These are phyloP conservation scores for Blastobotrys proliferans DNA, from an alignment of 1,139 yeast genomes.

Conservation along the genomic window DNA sequence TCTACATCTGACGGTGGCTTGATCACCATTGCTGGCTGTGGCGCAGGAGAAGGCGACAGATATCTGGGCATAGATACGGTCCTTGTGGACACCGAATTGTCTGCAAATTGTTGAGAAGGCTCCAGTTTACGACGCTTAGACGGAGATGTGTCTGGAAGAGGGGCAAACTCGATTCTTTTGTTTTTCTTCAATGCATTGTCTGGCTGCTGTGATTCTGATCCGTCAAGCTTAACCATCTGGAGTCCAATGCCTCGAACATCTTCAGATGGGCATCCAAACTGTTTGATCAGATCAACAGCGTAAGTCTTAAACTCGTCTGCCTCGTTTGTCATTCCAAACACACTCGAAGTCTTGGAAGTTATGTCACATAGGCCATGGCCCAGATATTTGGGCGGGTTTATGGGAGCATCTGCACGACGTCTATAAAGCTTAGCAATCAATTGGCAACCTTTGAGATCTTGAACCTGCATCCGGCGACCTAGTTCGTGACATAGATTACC, in stretches of 20 bases:
- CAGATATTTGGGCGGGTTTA: conserved; percentile 68
- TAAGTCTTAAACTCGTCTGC: conserved; percentile 59
- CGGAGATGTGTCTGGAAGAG: neutral
- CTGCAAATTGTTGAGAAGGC: no score
- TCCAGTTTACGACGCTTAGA: no score
- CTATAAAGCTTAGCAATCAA: conserved; percentile 61
- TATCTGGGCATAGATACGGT: no score
- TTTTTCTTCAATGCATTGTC: no score
- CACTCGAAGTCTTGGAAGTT: conserved; percentile 51
- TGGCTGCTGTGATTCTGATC: no score
- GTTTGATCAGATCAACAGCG: conserved; percentile 52
- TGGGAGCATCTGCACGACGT: conserved; percentile 62
- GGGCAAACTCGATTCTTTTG: no score
- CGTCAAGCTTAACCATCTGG: conserved; percentile 50
- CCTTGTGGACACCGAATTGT: no score
- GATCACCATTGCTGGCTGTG: conserved; percentile 2
- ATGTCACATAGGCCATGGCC: conserved; percentile 83
- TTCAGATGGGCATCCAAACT: conserved; percentile 54
- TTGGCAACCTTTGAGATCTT: conserved; percentile 51
- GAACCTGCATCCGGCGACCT: conserved; percentile 45
- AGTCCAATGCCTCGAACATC: conserved; percentile 81
- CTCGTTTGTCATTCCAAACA: conserved; percentile 59
- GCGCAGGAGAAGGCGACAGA: neutral
- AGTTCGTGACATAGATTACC: conserved; percentile 58
- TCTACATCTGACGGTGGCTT: conserved; percentile 13